These are phyloP conservation scores for Globisporangium parvum DNA, from an alignment of 352 stramenopile genomes.

Conservation along the genomic window DNA sequence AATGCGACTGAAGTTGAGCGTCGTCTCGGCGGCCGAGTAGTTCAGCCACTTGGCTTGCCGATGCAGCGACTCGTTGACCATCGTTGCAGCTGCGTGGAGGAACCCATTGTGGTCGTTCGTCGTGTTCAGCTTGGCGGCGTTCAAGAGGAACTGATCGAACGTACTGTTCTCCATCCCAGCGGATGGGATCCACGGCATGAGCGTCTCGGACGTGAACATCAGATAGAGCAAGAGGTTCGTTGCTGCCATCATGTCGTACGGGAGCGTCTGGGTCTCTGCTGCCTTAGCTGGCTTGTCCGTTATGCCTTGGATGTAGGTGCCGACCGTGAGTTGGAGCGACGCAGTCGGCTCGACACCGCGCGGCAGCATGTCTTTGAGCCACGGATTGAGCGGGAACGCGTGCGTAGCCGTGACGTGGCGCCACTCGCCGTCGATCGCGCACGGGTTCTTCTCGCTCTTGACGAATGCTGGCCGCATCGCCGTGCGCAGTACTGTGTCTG, in stretches of 20 bases:
- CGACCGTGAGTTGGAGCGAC: slow-evolving; percentile 15
- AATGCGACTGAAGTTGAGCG: slow-evolving; percentile 25
- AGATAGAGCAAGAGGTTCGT: slow-evolving; percentile 27
- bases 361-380: slow-evolving; percentile 27
- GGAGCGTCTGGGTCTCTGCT: not conserved
- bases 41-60: slow-evolving; percentile 9
- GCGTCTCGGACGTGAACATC: slow-evolving; percentile 19
- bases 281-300: not conserved
- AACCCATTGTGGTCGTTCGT: slow-evolving; percentile 5
- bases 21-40: slow-evolving; percentile 11
- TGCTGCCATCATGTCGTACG: slow-evolving; percentile 18
- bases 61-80: slow-evolving; percentile 12
- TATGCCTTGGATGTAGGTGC: not conserved
- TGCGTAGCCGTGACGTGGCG: slow-evolving; percentile 25
- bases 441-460: slow-evolving; percentile 15
- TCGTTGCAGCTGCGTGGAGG: slow-evolving; percentile 6
- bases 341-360: slow-evolving; percentile 9
- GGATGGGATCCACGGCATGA: slow-evolving; percentile 10
- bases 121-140: not conserved
- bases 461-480: slow-evolving; percentile 21
- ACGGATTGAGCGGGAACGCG: slow-evolving; percentile 27
- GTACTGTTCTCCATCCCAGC: slow-evolving; percentile 11
- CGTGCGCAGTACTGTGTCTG: slow-evolving; percentile 30
- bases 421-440: slow-evolving; percentile 23
- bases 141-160: slow-evolving; percentile 12